phyloP scores from a whole-genome alignment of 768 basidiomycete genomes.

The Tricholoma sp. region DNA sequence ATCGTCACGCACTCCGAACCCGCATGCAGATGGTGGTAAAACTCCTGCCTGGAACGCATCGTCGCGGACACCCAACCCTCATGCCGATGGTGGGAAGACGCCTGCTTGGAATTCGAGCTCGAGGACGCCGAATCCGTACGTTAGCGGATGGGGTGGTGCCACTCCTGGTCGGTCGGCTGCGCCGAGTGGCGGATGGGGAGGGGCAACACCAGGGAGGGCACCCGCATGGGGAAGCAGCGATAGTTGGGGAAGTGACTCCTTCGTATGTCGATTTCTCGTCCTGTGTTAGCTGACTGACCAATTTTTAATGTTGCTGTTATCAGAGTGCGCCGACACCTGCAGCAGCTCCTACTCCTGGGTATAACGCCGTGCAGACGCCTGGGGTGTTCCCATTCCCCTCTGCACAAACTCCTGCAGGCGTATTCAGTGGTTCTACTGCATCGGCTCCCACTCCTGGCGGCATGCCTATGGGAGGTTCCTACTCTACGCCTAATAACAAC shows the following conservation, averaged over 20 bases:
- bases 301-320: background rate
- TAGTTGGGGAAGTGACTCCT: slow-evolving; percentile 17
- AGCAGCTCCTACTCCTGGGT: slow-evolving; percentile 38
- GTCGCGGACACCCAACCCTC: slow-evolving; percentile 69
- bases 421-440: background rate
- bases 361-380: slow-evolving; percentile 20
- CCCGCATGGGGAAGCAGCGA: slow-evolving; percentile 24
- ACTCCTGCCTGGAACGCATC: slow-evolving; percentile 63
- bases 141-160: slow-evolving; percentile 30
- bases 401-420: slow-evolving; percentile 1
- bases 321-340: slow-evolving; percentile 52
- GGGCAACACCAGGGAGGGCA: slow-evolving; percentile 38
- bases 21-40: slow-evolving; percentile 56
- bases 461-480: background rate
- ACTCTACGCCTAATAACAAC: background rate
- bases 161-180: slow-evolving; percentile 24
- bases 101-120: slow-evolving; percentile 63
- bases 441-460: slow-evolving; percentile 4
- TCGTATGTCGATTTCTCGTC: background rate
- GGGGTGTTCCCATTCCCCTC: background rate
- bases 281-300: background rate
- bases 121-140: slow-evolving; percentile 70
- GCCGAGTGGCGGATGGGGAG: slow-evolving; percentile 31
- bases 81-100: slow-evolving; percentile 57
- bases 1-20: slow-evolving; percentile 63